Evolutionary conservation across 768 basidiomycete species (phyloP).

Genomic region (Suillus discolor): DNA sequence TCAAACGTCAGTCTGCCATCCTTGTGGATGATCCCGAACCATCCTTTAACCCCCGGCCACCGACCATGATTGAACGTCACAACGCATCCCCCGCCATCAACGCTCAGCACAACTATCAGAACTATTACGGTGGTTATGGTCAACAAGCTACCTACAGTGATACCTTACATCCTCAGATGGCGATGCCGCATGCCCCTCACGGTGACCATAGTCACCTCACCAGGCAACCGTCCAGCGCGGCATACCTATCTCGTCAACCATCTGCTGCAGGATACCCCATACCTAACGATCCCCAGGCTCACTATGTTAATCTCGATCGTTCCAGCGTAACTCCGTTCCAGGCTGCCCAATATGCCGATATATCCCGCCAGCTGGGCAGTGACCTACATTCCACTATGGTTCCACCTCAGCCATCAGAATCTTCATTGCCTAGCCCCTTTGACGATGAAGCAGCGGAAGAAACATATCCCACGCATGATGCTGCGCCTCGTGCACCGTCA

Average conservation of each 20-base stretch:
- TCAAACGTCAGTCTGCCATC: slow-evolving; percentile 66
- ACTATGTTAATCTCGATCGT: slow-evolving; percentile 67
- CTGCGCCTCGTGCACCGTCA: slow-evolving; percentile 33
- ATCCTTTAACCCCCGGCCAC: slow-evolving; percentile 57
- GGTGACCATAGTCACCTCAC: slow-evolving; percentile 27
- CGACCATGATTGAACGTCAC: slow-evolving; percentile 64
- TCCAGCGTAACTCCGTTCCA: slow-evolving; percentile 77
- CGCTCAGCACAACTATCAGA: slow-evolving; percentile 24
- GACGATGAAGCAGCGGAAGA: slow-evolving; percentile 20
- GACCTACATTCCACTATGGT: slow-evolving; percentile 24
- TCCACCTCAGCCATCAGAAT: slow-evolving; percentile 26
- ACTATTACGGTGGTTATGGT: slow-evolving; percentile 27
- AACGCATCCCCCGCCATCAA: slow-evolving; percentile 32
- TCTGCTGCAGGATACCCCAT: slow-evolving; percentile 12
- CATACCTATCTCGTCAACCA: slow-evolving; percentile 25
- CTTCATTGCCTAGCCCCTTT: slow-evolving; percentile 30
- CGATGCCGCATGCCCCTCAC: slow-evolving; percentile 26
- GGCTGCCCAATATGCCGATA: slow-evolving; percentile 73
- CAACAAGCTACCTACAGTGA: slow-evolving; percentile 27
- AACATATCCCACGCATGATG: not conserved
- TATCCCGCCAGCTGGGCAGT: slow-evolving; percentile 55
- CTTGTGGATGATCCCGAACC: slow-evolving; percentile 52
- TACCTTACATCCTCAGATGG: slow-evolving; percentile 18
- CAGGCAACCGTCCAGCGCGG: slow-evolving; percentile 24
- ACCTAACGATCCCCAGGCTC: slow-evolving; percentile 31